These are phyloP conservation scores for Amaranthus cruentus DNA, from an alignment of 148 eudicot genomes.

Conservation along the genomic window DNA sequence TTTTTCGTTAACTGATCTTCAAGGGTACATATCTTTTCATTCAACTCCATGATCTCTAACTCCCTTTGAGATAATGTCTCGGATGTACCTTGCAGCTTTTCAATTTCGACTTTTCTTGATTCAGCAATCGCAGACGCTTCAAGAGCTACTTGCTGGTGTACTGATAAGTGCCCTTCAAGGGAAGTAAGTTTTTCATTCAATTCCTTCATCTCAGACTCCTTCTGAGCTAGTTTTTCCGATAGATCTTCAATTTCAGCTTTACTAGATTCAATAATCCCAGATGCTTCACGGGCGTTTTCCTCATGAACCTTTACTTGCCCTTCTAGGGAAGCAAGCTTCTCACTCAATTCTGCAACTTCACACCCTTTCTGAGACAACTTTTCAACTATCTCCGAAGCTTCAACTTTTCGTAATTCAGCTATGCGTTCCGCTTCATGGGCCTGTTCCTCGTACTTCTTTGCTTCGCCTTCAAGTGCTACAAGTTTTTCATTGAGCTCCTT, in stretches of 20 bases:
- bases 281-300: constrained; percentile 22
- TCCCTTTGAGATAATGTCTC: constrained; percentile 42
- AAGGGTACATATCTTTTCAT: constrained; percentile 39
- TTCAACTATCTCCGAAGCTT: constrained; percentile 21
- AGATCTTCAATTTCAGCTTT: constrained; percentile 31
- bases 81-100: constrained; percentile 37
- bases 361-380: constrained; percentile 27
- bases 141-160: constrained; percentile 28
- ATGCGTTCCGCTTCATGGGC: constrained; percentile 21
- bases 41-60: constrained; percentile 45
- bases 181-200: constrained; percentile 23
- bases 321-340: constrained; percentile 22
- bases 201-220: constrained; percentile 21
- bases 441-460: constrained; percentile 19
- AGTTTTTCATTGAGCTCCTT: constrained; percentile 26
- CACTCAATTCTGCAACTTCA: constrained; percentile 23
- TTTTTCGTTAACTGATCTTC: constrained; percentile 38
- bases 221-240: constrained; percentile 21
- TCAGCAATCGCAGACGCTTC: constrained; percentile 38
- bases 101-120: constrained; percentile 43
- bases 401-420: constrained; percentile 24
- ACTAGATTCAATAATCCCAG: constrained; percentile 22
- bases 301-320: constrained; percentile 23
- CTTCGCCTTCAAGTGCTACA: constrained; percentile 19
- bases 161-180: constrained; percentile 20